Evolutionary conservation across 306 rosid species (phyloP).

Genomic region (Prunus kanzakura): DNA sequence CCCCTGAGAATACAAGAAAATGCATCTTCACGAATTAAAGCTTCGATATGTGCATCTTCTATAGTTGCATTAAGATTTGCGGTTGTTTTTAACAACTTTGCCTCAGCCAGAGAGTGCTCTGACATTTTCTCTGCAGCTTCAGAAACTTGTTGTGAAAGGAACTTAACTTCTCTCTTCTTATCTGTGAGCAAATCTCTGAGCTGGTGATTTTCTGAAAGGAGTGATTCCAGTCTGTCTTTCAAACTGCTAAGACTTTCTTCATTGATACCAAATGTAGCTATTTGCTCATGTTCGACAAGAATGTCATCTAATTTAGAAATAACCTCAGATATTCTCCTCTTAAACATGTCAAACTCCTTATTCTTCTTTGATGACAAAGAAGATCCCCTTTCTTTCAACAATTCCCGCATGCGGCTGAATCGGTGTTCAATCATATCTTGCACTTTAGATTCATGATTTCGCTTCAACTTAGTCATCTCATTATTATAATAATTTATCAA

Average conservation of each 20-base stretch:
- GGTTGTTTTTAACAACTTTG: constrained; percentile 34
- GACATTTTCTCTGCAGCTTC: constrained; percentile 45
- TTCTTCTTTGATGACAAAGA: constrained; percentile 57
- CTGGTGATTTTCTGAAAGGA: constrained; percentile 52
- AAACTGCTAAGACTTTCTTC: constrained; percentile 51
- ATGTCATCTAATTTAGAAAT: constrained; percentile 63
- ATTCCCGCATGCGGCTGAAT: constrained; percentile 53
- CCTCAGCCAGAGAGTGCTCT: constrained; percentile 41
- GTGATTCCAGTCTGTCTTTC: constrained; percentile 58
- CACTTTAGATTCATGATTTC: constrained; percentile 77
- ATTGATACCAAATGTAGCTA: constrained; percentile 32
- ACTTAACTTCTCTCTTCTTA: constrained; percentile 51
- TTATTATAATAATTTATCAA: constrained; percentile 38
- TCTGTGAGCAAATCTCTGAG: constrained; percentile 53
- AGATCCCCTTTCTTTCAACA: constrained; percentile 47
- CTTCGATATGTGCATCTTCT: constrained; percentile 47
- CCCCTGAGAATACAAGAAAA: constrained; percentile 51
- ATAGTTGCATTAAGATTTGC: constrained; percentile 46
- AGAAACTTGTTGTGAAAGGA: constrained; percentile 56
- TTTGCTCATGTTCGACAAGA: constrained; percentile 52
- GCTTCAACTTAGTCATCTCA: constrained; percentile 68
- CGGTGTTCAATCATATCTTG: constrained; percentile 60
- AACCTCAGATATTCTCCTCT: constrained; percentile 58
- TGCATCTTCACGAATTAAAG: constrained; percentile 50
- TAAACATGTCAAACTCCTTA: constrained; percentile 67